Base-by-base conservation (phyloP, 163 green algal genomes). In the Prototheca wickerhamii region DNA sequence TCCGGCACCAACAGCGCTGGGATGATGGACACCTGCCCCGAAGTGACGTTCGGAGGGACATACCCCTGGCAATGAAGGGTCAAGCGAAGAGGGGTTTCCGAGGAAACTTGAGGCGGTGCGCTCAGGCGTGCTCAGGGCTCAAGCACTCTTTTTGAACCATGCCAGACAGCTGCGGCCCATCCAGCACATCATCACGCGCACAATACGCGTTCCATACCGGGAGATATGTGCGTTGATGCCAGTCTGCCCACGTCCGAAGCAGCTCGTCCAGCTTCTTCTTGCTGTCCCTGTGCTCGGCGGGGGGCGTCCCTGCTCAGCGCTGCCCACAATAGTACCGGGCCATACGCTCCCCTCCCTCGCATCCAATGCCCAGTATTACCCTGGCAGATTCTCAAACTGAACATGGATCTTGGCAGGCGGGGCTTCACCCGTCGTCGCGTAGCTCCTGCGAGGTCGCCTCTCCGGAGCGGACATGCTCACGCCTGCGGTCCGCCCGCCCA, bases 281-380 rank as follows among this genome's bases (percentile, higher is more conserved):
- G 31, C 37, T 60, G 25, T 67, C 66, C 1, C 65, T 72, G 65
- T n/a, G n/a, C n/a, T n/a, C n/a, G n/a, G n/a, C n/a, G n/a, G n/a
- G n/a, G n/a, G n/a, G n/a, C n/a, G n/a, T n/a, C n/a, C n/a, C n/a
- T n/a, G n/a, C n/a, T n/a, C n/a, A n/a, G n/a, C n/a, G n/a, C n/a
- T n/a, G n/a, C n/a, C n/a, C n/a, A n/a, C n/a, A n/a, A n/a, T n/a
- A n/a, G n/a, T n/a, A n/a, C n/a, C n/a, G n/a, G n/a, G n/a, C n/a
- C n/a, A n/a, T n/a, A n/a, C n/a, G n/a, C 40, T 49, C 40, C 12
- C 40, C 10, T 49, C 40, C 15, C 40, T 15, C 10, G 15, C 10
- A 49, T 49, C 40, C 40, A 49, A 15, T 15, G 12, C 10, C 29
- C 12, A 35, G 23, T 31, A 17, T 10, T 26, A 61, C 55, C 32